Evolutionary conservation across 2,329 filamentous ascomycete species (phyloP).

Genomic region (Fusarium nelsonii): DNA sequence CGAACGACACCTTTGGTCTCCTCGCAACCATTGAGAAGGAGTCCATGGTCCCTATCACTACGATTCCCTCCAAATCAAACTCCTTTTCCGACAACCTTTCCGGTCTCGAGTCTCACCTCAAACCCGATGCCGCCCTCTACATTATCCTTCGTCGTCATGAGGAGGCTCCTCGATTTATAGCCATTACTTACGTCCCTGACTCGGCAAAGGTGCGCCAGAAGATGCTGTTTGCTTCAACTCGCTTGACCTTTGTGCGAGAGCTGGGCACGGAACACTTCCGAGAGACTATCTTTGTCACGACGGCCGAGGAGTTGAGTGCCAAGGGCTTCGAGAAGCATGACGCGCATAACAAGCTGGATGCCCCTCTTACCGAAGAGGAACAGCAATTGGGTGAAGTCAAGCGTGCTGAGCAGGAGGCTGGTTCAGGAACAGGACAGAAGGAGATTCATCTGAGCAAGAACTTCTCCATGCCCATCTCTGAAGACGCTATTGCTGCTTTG

Average conservation of each 20-base stretch:
- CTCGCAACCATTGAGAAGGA: constrained; percentile 78
- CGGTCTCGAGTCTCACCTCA: constrained; percentile 72
- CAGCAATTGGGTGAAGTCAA: constrained; percentile 77
- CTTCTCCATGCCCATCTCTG: constrained; percentile 69
- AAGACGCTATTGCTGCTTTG: constrained; percentile 74
- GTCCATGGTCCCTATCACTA: constrained; percentile 70
- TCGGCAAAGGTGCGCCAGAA: constrained; percentile 83
- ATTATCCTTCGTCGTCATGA: constrained; percentile 78
- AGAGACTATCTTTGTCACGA: constrained; percentile 80
- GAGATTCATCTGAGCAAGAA: constrained; percentile 70
- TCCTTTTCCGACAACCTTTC: constrained; percentile 74
- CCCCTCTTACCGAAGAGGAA: constrained; percentile 85
- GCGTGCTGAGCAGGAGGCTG: constrained; percentile 79
- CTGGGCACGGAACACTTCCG: constrained; percentile 83
- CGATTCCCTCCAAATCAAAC: constrained; percentile 65
- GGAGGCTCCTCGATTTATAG: constrained; percentile 69
- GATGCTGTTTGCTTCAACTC: constrained; percentile 85
- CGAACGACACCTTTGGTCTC: constrained; percentile 73
- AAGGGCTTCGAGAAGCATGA: constrained; percentile 80
- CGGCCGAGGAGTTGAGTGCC: constrained; percentile 74
- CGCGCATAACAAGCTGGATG: constrained; percentile 71
- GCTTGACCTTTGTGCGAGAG: constrained; percentile 80
- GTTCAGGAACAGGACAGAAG: constrained; percentile 72
- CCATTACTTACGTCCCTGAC: constrained; percentile 84
- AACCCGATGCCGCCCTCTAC: constrained; percentile 76